A percentile compares a stretch with the other conserved stretches of the same genome.
These are phyloP conservation scores for Sporobolus alterniflorus DNA, from an alignment of 202 grass and related monocot genomes.

Conservation along the genomic window DNA sequence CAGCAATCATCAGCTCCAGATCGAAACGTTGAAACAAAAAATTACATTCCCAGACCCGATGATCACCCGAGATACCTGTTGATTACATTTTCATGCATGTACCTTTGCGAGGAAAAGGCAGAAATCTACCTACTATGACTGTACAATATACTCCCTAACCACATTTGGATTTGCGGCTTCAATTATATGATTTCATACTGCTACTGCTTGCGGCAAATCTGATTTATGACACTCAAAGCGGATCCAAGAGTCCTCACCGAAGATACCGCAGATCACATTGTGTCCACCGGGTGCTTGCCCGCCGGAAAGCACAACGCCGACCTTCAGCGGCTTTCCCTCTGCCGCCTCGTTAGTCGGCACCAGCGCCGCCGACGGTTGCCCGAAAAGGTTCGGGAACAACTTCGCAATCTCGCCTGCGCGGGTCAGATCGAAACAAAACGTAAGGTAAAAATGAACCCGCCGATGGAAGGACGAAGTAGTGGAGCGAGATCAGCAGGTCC, in stretches of 20 bases:
- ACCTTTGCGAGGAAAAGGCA: neutral
- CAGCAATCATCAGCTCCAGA: neutral
- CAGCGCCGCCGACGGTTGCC: slow-evolving; percentile 53
- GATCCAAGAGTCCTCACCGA: slow-evolving; percentile 36
- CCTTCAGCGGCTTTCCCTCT: slow-evolving; percentile 34
- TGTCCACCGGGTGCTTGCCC: slow-evolving; percentile 66
- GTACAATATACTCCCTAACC: neutral
- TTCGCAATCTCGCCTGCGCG: slow-evolving; percentile 81
- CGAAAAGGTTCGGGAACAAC: slow-evolving; percentile 70
- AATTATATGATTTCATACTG: neutral
- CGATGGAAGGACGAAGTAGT: slow-evolving; percentile 9
- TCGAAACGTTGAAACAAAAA: neutral
- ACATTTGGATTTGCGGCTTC: neutral
- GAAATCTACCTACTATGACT: neutral
- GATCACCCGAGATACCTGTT: neutral
- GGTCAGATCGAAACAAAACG: neutral
- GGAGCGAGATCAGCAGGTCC: neutral
- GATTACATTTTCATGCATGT: neutral
- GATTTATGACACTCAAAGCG: neutral
- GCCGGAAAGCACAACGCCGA: slow-evolving; percentile 61
- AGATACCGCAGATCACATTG: slow-evolving; percentile 72
- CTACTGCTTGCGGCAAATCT: neutral
- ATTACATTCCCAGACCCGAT: neutral
- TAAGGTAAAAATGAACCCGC: slow-evolving; percentile 19
- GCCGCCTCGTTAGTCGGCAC: slow-evolving; percentile 33